Conservation (phyloP, 2,329 filamentous ascomycete genomes). For the Bertia moriformis region DNA sequence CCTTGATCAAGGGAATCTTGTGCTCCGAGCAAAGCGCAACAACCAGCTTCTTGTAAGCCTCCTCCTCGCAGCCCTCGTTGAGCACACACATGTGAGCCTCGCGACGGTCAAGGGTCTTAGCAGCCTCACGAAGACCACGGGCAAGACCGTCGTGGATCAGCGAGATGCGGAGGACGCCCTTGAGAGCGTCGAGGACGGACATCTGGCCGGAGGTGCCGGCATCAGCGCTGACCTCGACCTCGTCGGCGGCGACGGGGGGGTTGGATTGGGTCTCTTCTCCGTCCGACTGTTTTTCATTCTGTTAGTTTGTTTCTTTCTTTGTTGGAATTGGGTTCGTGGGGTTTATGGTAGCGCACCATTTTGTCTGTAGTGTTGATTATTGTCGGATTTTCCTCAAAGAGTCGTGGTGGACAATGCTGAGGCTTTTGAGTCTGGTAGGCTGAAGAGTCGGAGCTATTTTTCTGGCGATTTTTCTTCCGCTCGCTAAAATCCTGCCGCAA, state of each 20-base stretch:
- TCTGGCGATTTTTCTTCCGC: too few species aligned
- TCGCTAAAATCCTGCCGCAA: too few species aligned
- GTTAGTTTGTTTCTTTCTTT: neutral
- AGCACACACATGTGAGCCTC: slow-evolving; percentile 72
- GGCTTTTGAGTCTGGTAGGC: slow-evolving; percentile 5
- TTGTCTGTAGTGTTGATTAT: slow-evolving; percentile 16
- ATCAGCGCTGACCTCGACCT: slow-evolving; percentile 61
- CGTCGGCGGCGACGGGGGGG: slow-evolving; percentile 42
- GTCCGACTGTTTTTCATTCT: slow-evolving; percentile 46
- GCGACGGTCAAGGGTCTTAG: slow-evolving; percentile 63
- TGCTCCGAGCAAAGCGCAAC: slow-evolving; percentile 65
- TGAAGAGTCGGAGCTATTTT: too few species aligned
- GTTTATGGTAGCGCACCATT: slow-evolving; percentile 22
- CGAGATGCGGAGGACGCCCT: slow-evolving; percentile 64
- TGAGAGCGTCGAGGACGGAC: slow-evolving; percentile 63
- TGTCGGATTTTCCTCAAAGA: slow-evolving; percentile 40
- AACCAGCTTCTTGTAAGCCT: slow-evolving; percentile 72
- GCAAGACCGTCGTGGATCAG: slow-evolving; percentile 71
- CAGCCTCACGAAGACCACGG: slow-evolving; percentile 61
- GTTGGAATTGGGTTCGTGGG: neutral
- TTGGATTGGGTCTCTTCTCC: slow-evolving; percentile 51
- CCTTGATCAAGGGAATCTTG: slow-evolving; percentile 71
- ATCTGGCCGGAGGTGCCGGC: slow-evolving; percentile 49
- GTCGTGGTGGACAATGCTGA: slow-evolving; percentile 8
- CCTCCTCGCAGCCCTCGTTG: slow-evolving; percentile 69